Conservation (phyloP, 2,329 filamentous ascomycete species). For the Blastomyces emzantsi region DNA sequence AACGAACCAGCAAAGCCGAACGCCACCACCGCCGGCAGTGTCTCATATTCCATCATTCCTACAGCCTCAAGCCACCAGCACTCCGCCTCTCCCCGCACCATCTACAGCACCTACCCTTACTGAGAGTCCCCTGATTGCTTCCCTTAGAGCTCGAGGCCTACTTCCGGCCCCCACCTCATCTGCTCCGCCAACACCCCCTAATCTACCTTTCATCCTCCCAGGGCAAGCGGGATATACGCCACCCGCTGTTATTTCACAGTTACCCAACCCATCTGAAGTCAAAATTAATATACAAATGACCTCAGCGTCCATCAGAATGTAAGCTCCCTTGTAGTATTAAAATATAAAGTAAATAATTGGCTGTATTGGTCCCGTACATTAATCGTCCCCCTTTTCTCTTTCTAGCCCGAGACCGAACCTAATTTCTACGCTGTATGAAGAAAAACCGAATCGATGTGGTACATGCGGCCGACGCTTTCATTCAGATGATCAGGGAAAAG, state of each 20-base stretch:
- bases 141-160: slow-evolving; percentile 59
- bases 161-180: slow-evolving; percentile 43
- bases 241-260: slow-evolving; percentile 28
- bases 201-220: slow-evolving; percentile 35
- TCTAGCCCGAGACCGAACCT: slow-evolving; percentile 63
- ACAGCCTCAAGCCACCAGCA: slow-evolving; percentile 49
- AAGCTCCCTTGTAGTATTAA: slow-evolving; percentile 29
- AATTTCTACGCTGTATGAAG: slow-evolving; percentile 66
- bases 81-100: slow-evolving; percentile 40
- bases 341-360: slow-evolving; percentile 7
- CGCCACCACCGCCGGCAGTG: slow-evolving; percentile 45
- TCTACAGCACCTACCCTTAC: slow-evolving; percentile 32
- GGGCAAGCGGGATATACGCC: slow-evolving; percentile 32
- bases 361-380: background rate
- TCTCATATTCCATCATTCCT: slow-evolving; percentile 31
- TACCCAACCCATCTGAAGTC: slow-evolving; percentile 22
- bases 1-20: slow-evolving; percentile 31
- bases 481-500: slow-evolving; percentile 64
- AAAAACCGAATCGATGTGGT: slow-evolving; percentile 75
- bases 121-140: slow-evolving; percentile 56
- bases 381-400: background rate
- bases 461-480: slow-evolving; percentile 86
- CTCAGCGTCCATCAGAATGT: slow-evolving; percentile 64
- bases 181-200: slow-evolving; percentile 32
- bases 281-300: slow-evolving; percentile 46